These are phyloP conservation scores for Colletotrichum liaoningense DNA, from an alignment of 2,329 filamentous ascomycete species.

Conservation along the genomic window DNA sequence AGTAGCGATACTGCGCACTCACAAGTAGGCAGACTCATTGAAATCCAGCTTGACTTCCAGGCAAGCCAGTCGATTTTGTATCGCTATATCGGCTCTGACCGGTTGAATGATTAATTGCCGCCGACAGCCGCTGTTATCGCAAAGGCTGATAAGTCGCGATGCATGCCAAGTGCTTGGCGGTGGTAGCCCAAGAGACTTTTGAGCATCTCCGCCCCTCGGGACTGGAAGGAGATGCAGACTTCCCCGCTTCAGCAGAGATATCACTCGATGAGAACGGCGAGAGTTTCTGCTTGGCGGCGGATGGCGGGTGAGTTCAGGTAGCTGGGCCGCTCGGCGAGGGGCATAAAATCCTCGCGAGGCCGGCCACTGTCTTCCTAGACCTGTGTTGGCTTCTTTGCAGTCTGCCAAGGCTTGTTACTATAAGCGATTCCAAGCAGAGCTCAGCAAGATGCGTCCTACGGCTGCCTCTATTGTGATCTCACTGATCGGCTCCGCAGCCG, in stretches of 20 bases:
- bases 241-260: background rate
- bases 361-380: background rate
- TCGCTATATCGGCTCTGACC: background rate
- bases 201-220: slow-evolving; percentile 22
- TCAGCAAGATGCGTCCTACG: background rate
- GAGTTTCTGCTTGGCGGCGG: background rate
- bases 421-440: background rate
- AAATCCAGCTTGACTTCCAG: background rate
- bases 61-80: background rate
- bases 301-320: no score
- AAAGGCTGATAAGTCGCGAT: slow-evolving; percentile 5
- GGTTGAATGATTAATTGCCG: background rate
- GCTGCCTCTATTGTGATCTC: background rate
- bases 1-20: background rate
- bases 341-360: background rate
- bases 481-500: slow-evolving; percentile 38
- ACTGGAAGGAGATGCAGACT: background rate
- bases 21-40: background rate
- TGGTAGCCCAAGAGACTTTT: background rate
- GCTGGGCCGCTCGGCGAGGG: no score
- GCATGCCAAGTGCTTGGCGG: slow-evolving; percentile 23
- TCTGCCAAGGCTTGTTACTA: background rate
- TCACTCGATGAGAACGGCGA: background rate
- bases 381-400: background rate
- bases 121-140: slow-evolving; percentile 17